phyloP scores from a whole-genome alignment of 2,329 filamentous ascomycete species.

The Pyrenophora teres region DNA sequence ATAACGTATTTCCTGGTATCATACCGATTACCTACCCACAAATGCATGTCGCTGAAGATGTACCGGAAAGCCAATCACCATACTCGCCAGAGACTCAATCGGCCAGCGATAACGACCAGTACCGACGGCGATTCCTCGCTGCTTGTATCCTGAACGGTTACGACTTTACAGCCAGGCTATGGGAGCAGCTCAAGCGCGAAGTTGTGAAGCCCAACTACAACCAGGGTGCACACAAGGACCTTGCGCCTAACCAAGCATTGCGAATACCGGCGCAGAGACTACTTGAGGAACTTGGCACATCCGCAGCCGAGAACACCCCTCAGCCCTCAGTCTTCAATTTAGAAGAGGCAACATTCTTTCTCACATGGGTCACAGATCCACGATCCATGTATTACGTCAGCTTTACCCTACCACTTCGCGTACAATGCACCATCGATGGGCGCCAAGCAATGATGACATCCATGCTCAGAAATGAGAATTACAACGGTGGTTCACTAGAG shows the following conservation, averaged over 20 bases:
- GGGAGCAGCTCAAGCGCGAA: conserved; percentile 18
- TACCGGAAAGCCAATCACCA: neutral
- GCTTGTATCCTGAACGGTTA: conserved; percentile 16
- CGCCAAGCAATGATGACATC: conserved; percentile 5
- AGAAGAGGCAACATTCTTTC: conserved; percentile 18
- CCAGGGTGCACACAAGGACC: conserved; percentile 6
- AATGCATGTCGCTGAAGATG: neutral
- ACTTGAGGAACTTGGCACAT: conserved; percentile 6
- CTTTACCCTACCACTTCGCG: neutral
- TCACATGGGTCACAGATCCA: conserved; percentile 24
- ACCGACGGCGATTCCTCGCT: conserved; percentile 18
- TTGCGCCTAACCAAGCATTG: conserved; percentile 8
- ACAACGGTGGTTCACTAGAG: conserved; percentile 1
- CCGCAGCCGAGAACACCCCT: neutral
- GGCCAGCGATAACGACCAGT: conserved; percentile 6
- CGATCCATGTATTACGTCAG: conserved; percentile 22
- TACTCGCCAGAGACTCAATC: neutral
- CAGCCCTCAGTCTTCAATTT: neutral
- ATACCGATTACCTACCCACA: neutral
- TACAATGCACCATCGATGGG: conserved; percentile 6
- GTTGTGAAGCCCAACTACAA: conserved; percentile 21
- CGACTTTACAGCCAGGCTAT: conserved; percentile 15
- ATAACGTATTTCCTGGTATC: neutral
- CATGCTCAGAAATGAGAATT: conserved; percentile 11
- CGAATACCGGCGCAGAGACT: conserved; percentile 6